Conservation (phyloP, 75 land plant species). For the Azolla pinnata region DNA sequence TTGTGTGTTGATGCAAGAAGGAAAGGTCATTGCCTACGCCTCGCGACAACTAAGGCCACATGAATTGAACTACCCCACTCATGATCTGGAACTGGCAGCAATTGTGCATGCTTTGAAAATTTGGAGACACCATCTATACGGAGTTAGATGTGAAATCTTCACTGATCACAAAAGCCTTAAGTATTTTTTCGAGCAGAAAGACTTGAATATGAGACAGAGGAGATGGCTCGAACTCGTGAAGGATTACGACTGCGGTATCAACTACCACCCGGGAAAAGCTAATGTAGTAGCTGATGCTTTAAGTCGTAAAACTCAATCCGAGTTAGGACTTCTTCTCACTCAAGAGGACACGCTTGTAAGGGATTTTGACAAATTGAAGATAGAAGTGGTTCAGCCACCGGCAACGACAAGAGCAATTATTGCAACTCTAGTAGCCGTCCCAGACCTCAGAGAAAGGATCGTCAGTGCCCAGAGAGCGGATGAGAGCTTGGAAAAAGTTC, state of each 20-base stretch:
- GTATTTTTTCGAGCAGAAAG: constrained; percentile 9
- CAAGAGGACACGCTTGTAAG: neutral
- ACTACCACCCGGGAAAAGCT: constrained; percentile 6
- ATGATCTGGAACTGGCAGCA: constrained; percentile 17
- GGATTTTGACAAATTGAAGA: neutral
- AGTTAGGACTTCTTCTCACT: neutral
- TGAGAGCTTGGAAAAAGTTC: constrained; percentile 5
- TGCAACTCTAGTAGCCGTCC: no score
- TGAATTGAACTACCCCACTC: constrained; percentile 11
- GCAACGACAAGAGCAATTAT: no score
- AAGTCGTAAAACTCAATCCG: neutral
- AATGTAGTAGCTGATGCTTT: constrained; percentile 31
- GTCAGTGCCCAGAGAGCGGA: no score
- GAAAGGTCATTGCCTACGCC: constrained; percentile 16
- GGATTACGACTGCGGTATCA: constrained; percentile 17
- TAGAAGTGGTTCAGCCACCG: no score
- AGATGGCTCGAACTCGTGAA: constrained; percentile 11
- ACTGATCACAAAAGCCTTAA: constrained; percentile 21
- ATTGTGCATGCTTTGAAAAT: constrained; percentile 10
- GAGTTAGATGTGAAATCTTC: neutral
- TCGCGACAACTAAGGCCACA: neutral
- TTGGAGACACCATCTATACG: constrained; percentile 28
- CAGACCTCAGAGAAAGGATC: no score
- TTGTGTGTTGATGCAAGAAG: constrained; percentile 16
- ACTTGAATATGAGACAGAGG: constrained; percentile 9